phyloP scores from a whole-genome alignment of 2,329 filamentous ascomycete species.

The Setomelanomma holmii region DNA sequence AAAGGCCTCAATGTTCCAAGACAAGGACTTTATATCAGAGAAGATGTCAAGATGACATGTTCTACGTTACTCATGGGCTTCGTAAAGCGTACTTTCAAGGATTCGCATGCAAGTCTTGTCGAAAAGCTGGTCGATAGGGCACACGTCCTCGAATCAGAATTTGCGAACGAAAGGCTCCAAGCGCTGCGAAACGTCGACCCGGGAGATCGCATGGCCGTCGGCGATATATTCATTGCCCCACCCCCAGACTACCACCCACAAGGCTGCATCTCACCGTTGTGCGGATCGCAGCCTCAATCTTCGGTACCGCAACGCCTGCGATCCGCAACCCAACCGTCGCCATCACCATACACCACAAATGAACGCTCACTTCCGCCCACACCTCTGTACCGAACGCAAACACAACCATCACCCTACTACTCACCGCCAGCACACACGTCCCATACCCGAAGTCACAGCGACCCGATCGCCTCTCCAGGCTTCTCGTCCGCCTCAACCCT shows the following conservation, averaged over 20 bases:
- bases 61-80: slow-evolving; percentile 78
- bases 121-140: slow-evolving; percentile 55
- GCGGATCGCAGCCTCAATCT: neutral
- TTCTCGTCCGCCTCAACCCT: slow-evolving; percentile 26
- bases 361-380: neutral
- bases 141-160: slow-evolving; percentile 42
- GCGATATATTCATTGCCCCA: slow-evolving; percentile 44
- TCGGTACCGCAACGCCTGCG: neutral
- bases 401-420: slow-evolving; percentile 4
- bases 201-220: slow-evolving; percentile 41
- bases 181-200: slow-evolving; percentile 39
- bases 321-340: neutral
- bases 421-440: slow-evolving; percentile 18
- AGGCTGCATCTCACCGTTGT: slow-evolving; percentile 9
- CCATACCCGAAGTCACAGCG: slow-evolving; percentile 30
- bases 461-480: slow-evolving; percentile 27
- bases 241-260: slow-evolving; percentile 38
- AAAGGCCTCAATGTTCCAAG: slow-evolving; percentile 70
- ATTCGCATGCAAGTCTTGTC: slow-evolving; percentile 74
- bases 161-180: slow-evolving; percentile 43
- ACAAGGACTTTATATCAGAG: slow-evolving; percentile 78
- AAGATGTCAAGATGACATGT: slow-evolving; percentile 84
- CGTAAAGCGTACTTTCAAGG: slow-evolving; percentile 82
- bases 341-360: neutral
- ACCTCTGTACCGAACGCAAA: neutral